Base-by-base conservation (phyloP, 371 early-diverging fungal species). In the Mucor lusitanicus region DNA sequence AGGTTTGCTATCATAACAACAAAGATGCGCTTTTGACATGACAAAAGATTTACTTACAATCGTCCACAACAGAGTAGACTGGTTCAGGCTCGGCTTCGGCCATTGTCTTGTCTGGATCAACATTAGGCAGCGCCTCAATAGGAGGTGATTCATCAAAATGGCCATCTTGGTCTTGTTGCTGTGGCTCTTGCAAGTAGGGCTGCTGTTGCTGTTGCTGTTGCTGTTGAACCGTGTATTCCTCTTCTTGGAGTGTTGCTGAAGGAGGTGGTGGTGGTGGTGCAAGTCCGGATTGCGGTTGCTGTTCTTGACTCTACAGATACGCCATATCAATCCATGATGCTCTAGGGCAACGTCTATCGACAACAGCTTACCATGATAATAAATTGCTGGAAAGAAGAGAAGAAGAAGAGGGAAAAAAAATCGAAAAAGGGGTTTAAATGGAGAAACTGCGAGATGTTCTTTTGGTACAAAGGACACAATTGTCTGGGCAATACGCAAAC, bases 91-190 rank as follows among this genome's bases (percentile, higher is more conserved):
- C 63, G 25, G 21, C 71, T 32, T 71, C 71, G 12, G 67, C 44
- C 71, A 71, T 71, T 23, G 67, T 59, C 27, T 53, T 66, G 32
- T 71, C 71, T 54, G 46, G 30, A 54, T 66, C 66, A 19, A 35
- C 17, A 21, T 35, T 8, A 46, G 58, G 13, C 7, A 56, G 4
- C 23, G 53, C 39, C 19, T 46, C 59, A 48, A 58, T 9, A 27
- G 65, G 59, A 46, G 59, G 58, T 1, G 65, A 59, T 8, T 65
- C 48, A 27, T 64, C 57, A 23, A 48, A 17, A n/a, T 17, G 0
- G 5, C 17, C 17, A 40, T 40, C 40, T 40, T 15, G 40, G 17
- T 40, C 40, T 40, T 65, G 48, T 33, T 65, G 48, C 2, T 17
- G 28, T 46, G 3, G 17, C 19, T 30, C 30, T 17, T 27, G 60